Evolutionary conservation across 1,284 basidiomycete genomes (phyloP), one percentile per base, ranked within the genome.

Genomic region (Trichosporon faecale): DNA sequence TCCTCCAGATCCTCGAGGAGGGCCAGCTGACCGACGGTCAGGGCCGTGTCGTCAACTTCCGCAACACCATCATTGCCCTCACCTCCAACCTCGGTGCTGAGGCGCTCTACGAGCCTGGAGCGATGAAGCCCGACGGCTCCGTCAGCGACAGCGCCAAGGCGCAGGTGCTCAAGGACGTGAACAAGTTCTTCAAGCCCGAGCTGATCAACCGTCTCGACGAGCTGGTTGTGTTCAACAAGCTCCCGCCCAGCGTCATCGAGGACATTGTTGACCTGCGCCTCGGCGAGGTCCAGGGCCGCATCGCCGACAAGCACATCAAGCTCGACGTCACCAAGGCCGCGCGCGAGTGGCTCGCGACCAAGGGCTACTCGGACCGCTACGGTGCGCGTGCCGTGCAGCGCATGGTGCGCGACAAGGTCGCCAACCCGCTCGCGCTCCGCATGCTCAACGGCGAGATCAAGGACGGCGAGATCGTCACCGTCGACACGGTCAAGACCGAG

Each of bases 1-100:
- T 97, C 14, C 86, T 98, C 3, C 95, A 97, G 81, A 91, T 98
- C 68, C 87, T 98, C 37, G 94, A 98, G 76, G 95, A 98, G 82
- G 95, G 95, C 11, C 89, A 85, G 68, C 86, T 97, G 72, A 96
- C 94, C 1, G 95, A 98, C 79, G 73, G 74, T 61, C 72, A 74
- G 74, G 82, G 82, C 35, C 73, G 74, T 61, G 75, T 80, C 69
- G 81, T 84, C 74, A 83, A 80, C 69, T 84, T 84, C 76, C 79
- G 90, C 88, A 94, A 92, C 83, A 92, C 91, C 2, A 93, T 94
- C 79, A 90, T 95, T 76, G 92, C 95, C 81, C 91, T 97, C 87
- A 98, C 95, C 3, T 94, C 92, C 67, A 98, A 98, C 81, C 87
- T 98, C 35, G 93, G 93, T 18, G 70, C 89, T 84, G 57, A 89